phyloP scores from a whole-genome alignment of 306 rosid genomes.

The Urtica urens region DNA sequence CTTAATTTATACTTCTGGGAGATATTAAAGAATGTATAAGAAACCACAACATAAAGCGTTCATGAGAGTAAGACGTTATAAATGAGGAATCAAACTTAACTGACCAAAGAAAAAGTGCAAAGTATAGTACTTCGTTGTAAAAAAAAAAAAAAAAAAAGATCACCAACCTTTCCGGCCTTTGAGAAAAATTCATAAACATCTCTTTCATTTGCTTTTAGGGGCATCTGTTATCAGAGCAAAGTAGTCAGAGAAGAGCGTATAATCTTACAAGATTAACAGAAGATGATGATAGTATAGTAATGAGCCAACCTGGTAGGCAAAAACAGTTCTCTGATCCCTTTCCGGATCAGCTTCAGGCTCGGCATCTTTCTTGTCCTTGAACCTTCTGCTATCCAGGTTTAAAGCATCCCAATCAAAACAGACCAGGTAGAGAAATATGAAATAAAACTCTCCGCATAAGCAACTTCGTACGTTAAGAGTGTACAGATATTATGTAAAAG shows the following conservation, averaged over 20 bases:
- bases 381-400: constrained; percentile 49
- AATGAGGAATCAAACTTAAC: too few species aligned
- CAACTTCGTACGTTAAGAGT: too few species aligned
- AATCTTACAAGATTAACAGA: constrained; percentile 13
- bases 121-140: too few species aligned
- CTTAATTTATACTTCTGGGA: too few species aligned
- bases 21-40: too few species aligned
- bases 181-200: constrained; percentile 89
- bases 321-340: constrained; percentile 98
- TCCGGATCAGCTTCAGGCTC: constrained; percentile 99
- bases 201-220: constrained; percentile 91
- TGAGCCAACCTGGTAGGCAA: constrained; percentile 85
- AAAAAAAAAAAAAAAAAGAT: too few species aligned
- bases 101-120: too few species aligned
- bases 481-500: too few species aligned
- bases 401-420: constrained; percentile 6
- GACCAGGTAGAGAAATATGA: neutral
- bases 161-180: constrained; percentile 93
- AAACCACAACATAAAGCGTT: too few species aligned
- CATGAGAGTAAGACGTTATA: too few species aligned
- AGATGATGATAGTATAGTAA: neutral
- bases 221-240: constrained; percentile 59
- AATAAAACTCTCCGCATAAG: neutral
- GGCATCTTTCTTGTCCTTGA: constrained; percentile 75
- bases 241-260: neutral